A percentile compares a stretch with the other conserved stretches of the same genome.
phyloP scores from a whole-genome alignment of 2,329 filamentous ascomycete genomes.

The Aspergillus brasiliensis region DNA sequence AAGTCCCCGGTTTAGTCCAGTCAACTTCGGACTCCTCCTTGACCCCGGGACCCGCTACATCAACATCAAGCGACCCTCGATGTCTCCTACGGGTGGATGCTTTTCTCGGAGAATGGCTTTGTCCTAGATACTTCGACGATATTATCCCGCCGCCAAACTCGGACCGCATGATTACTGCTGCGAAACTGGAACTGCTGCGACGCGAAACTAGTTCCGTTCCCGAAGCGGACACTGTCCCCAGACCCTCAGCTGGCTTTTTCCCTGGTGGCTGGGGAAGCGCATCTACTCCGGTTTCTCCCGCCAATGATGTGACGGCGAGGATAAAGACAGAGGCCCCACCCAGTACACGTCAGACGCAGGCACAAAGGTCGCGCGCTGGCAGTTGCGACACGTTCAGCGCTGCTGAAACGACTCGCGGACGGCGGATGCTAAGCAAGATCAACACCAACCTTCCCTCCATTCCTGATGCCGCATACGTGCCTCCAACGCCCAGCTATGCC shows the following conservation, averaged over 20 bases:
- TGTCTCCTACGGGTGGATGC: conserved; percentile 75
- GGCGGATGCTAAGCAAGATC: conserved; percentile 32
- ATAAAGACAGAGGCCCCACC: background rate
- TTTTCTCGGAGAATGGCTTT: conserved; percentile 94
- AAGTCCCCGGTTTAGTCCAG: background rate
- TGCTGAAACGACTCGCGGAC: conserved; percentile 17
- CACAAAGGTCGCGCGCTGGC: conserved; percentile 51
- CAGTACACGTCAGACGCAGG: conserved; percentile 9
- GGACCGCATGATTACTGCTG: conserved; percentile 81
- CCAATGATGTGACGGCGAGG: conserved; percentile 31
- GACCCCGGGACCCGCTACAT: conserved; percentile 1
- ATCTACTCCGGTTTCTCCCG: conserved; percentile 27
- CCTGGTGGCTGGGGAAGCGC: conserved; percentile 57
- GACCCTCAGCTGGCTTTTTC: conserved; percentile 50
- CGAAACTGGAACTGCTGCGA: conserved; percentile 82
- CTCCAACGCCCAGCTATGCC: conserved; percentile 80
- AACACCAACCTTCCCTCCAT: conserved; percentile 34
- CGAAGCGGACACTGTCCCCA: conserved; percentile 37
- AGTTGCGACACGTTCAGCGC: conserved; percentile 45
- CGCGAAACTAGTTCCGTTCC: conserved; percentile 66
- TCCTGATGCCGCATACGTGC: conserved; percentile 60
- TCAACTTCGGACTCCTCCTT: conserved; percentile 2
- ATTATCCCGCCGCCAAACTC: conserved; percentile 88
- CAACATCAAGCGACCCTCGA: conserved; percentile 17
- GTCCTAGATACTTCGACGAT: conserved; percentile 87